A percentile compares a stretch with the other conserved stretches of the same genome.
Conservation (phyloP, 805 yeast genomes). For the Naumovozyma baii region DNA sequence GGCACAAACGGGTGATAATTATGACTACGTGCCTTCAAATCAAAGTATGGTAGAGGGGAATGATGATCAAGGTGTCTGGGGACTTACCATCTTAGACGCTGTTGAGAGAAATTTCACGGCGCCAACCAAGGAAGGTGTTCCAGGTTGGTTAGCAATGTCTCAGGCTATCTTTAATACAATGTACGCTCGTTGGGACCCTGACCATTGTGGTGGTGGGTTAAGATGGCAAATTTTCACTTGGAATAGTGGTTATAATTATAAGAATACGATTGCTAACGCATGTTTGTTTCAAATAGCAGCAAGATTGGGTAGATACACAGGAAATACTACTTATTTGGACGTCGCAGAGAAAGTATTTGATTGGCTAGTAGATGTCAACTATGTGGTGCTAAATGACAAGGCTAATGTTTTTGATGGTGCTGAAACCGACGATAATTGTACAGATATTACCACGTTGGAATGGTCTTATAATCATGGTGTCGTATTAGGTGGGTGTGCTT, state of each 20-base stretch:
- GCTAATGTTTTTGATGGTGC: conserved; percentile 70
- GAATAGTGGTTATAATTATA: conserved; percentile 53
- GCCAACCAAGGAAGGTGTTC: conserved; percentile 31
- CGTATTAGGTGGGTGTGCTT: conserved; percentile 59
- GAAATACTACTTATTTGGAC: conserved; percentile 40
- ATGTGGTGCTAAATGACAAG: conserved; percentile 43
- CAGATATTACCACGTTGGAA: conserved; percentile 40
- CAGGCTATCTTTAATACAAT: conserved; percentile 51
- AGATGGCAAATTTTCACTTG: conserved; percentile 62
- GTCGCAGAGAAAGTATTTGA: conserved; percentile 47
- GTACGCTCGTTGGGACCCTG: conserved; percentile 49
- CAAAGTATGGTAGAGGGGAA: conserved; percentile 63
- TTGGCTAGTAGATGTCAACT: conserved; percentile 45
- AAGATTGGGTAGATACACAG: conserved; percentile 50
- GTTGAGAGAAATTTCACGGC: conserved; percentile 49
- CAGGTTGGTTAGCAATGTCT: conserved; percentile 46
- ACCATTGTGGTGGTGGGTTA: conserved; percentile 50
- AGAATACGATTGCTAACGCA: conserved; percentile 57
- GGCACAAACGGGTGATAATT: conserved; percentile 35
- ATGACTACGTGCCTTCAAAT: conserved; percentile 51
- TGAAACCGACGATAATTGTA: conserved; percentile 46
- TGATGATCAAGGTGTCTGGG: conserved; percentile 69
- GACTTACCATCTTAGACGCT: conserved; percentile 51
- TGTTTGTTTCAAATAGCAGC: conserved; percentile 55
- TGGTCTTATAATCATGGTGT: conserved; percentile 72